Conservation (phyloP, 2,329 filamentous ascomycete species). For the Ilyonectria mors-panacis region DNA sequence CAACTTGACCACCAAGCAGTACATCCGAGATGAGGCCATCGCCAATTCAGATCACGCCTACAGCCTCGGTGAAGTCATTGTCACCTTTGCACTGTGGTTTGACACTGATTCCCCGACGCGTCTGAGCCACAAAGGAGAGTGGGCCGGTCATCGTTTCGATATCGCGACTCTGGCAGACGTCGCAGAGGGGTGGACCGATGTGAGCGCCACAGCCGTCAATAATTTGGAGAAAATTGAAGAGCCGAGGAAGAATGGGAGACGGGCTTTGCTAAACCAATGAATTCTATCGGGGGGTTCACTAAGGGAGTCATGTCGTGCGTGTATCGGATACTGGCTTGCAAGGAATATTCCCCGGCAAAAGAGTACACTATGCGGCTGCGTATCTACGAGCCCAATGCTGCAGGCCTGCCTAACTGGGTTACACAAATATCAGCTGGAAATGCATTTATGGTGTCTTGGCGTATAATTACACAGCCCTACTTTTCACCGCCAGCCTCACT, state of each 20-base stretch:
- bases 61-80: not conserved
- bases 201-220: not conserved
- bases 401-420: too few species aligned
- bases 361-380: too few species aligned
- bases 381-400: too few species aligned
- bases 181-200: not conserved
- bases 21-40: not conserved
- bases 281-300: too few species aligned
- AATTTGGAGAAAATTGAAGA: not conserved
- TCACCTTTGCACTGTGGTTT: not conserved
- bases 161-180: not conserved
- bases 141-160: not conserved
- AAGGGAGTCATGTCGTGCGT: too few species aligned
- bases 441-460: too few species aligned
- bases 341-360: too few species aligned
- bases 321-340: too few species aligned
- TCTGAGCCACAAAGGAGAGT: not conserved
- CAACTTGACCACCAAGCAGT: not conserved
- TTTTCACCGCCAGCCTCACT: too few species aligned
- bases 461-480: too few species aligned
- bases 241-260: not conserved
- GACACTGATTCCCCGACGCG: not conserved
- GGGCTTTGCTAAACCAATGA: not conserved
- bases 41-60: not conserved
- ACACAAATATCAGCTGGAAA: too few species aligned